phyloP scores from a whole-genome alignment of 2,329 filamentous ascomycete species.

The Fusarium brevicatenulatum region DNA sequence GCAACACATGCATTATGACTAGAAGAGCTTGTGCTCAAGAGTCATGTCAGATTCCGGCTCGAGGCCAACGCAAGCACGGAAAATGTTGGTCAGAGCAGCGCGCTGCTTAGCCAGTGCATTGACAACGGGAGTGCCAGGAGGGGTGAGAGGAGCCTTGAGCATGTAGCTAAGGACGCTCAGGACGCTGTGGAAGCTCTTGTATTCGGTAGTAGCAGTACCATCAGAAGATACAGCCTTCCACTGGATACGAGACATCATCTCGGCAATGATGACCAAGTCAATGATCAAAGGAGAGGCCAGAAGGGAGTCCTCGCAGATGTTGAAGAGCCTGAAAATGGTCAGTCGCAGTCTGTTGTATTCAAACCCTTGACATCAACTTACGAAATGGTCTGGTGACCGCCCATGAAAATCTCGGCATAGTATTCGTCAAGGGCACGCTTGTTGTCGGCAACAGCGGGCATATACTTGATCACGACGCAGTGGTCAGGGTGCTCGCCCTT shows the following conservation, averaged over 20 bases:
- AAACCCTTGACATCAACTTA: conserved; percentile 51
- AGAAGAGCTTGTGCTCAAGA: conserved; percentile 97
- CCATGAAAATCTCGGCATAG: conserved; percentile 99
- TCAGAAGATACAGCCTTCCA: conserved; percentile 76
- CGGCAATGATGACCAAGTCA: conserved; percentile 89
- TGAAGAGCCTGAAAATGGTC: conserved; percentile 78
- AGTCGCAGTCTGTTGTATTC: conserved; percentile 1
- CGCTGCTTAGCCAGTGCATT: conserved; percentile 97
- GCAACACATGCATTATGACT: conserved; percentile 42
- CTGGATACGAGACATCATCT: conserved; percentile 98
- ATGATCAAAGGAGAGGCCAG: conserved; percentile 97
- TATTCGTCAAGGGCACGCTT: conserved; percentile 99
- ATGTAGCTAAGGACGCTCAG: conserved; percentile 98
- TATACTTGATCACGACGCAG: conserved; percentile 99
- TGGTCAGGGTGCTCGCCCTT: conserved; percentile 96
- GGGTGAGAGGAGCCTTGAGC: conserved; percentile 95
- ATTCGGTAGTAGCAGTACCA: conserved; percentile 69
- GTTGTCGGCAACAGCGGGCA: conserved; percentile 98
- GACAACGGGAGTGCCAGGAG: conserved; percentile 93
- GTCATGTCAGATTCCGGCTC: conserved; percentile 99
- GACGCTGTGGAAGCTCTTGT: conserved; percentile 95
- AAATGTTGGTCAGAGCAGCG: conserved; percentile 94
- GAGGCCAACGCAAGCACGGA: conserved; percentile 95
- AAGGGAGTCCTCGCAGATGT: conserved; percentile 98
- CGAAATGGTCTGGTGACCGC: conserved; percentile 96